phyloP scores from a whole-genome alignment of 2,329 filamentous ascomycete genomes.

The Hypoxylon sp. region DNA sequence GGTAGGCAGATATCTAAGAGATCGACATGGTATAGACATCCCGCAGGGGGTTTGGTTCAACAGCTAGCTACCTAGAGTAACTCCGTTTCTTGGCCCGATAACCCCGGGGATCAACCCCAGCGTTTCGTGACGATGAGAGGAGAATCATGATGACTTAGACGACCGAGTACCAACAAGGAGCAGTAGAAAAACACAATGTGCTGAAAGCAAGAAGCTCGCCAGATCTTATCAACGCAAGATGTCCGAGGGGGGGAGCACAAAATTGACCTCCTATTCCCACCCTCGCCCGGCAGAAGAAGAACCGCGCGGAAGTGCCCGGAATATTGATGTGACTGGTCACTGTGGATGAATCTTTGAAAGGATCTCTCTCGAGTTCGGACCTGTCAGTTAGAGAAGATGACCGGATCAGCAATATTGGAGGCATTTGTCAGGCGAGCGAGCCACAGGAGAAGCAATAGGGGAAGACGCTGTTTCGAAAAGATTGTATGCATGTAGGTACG shows the following conservation, averaged over 20 bases:
- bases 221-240: background rate
- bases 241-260: background rate
- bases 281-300: background rate
- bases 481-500: background rate
- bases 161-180: background rate
- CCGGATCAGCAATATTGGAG: background rate
- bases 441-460: background rate
- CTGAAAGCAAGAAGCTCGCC: background rate
- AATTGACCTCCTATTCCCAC: background rate
- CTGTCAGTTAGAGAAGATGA: background rate
- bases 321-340: background rate
- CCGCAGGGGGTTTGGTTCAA: background rate
- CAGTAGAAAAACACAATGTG: background rate
- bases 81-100: background rate
- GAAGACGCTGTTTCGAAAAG: constrained; percentile 4
- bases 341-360: background rate
- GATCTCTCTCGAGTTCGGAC: too few species aligned
- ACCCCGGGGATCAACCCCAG: background rate
- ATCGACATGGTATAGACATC: background rate
- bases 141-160: background rate
- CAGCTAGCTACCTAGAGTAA: background rate
- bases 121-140: background rate
- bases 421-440: background rate
- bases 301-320: constrained; percentile 8
- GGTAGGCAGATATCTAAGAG: too few species aligned